Evolutionary conservation across 2,329 filamentous ascomycete genomes (phyloP), one percentile per base, ranked within the genome.

Genomic region (Macroventuria anomochaeta): DNA sequence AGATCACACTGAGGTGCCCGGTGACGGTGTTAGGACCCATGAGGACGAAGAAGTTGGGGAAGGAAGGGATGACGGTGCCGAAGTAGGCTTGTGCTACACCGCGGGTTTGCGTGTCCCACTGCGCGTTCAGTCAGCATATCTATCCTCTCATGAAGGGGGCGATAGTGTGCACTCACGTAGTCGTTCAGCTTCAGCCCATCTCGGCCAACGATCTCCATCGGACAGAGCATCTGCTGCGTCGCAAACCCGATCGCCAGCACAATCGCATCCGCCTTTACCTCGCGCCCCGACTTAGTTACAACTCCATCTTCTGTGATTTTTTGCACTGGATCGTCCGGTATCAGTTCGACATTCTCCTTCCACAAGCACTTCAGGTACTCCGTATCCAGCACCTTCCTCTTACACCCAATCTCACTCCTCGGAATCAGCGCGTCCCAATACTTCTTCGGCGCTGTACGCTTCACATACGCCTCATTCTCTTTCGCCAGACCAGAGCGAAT

Each of bases 171-270:
- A 59, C 67, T 64, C 50, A 73, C 67, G 52, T 78, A 73, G 17
- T 77, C 64, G 12, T 74, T 69, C 26, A 79, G 52, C 39, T 64
- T 69, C 41, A 77, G 53, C 3, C 79, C 79, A 10, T 74, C 63
- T 20, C 75, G 64, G 1, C 80, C 80, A 3, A 64, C 56, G 29
- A 83, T 80, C 28, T 80, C 70, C 69, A 83, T 76, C 0, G 78
- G 79, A 28, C 72, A 76, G 4, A 83, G 60, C 49, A 79, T 75
- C 42, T 77, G 76, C 43, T 78, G 75, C 1, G 80, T 81, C 37
- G 78, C 72, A 39, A 82, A 83, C 0, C 81, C 80, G 25, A 76
- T 81, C 0, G 80, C 81, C 2, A 81, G 71, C 7, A 83, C 65
- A 47, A 83, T 79, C 3, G 69, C 77, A 63, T 80, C 78, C 0